phyloP scores from a whole-genome alignment of 2,329 filamentous ascomycete genomes.

The Microdochium bolleyi region DNA sequence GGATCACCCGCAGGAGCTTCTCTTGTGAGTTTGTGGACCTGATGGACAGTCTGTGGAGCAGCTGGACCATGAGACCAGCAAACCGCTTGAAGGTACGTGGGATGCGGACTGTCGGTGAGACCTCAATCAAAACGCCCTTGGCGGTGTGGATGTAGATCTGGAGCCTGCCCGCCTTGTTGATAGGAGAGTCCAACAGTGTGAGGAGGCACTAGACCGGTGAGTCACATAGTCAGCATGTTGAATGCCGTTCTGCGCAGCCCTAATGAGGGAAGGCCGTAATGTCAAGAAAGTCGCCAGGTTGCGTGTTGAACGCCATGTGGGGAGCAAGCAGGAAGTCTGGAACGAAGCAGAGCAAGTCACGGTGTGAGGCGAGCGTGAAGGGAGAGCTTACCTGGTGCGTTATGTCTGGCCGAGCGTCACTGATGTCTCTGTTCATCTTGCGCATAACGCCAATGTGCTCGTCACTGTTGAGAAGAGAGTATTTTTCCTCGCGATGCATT shows the following conservation, averaged over 20 bases:
- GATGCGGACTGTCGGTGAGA: slow-evolving; percentile 95
- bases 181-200: slow-evolving; percentile 91
- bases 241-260: slow-evolving; percentile 20
- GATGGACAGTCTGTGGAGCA: slow-evolving; percentile 91
- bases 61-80: slow-evolving; percentile 95
- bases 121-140: slow-evolving; percentile 94
- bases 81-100: slow-evolving; percentile 98
- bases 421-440: slow-evolving; percentile 99
- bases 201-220: slow-evolving; percentile 70
- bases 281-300: neutral
- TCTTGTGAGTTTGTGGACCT: slow-evolving; percentile 95
- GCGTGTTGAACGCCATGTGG: neutral
- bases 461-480: slow-evolving; percentile 94
- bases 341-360: slow-evolving; percentile 13
- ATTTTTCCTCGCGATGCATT: slow-evolving; percentile 79
- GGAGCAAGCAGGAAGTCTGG: slow-evolving; percentile 3
- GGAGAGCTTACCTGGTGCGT: slow-evolving; percentile 80
- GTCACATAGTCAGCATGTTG: slow-evolving; percentile 33
- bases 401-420: slow-evolving; percentile 94
- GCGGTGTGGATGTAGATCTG: slow-evolving; percentile 99
- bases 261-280: neutral
- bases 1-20: slow-evolving; percentile 94
- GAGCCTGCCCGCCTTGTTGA: slow-evolving; percentile 96
- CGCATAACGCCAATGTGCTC: slow-evolving; percentile 99
- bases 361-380: slow-evolving; percentile 7